Base-by-base conservation (phyloP, 2,329 filamentous ascomycete species). In the Fusarium neocosmosporiellum region DNA sequence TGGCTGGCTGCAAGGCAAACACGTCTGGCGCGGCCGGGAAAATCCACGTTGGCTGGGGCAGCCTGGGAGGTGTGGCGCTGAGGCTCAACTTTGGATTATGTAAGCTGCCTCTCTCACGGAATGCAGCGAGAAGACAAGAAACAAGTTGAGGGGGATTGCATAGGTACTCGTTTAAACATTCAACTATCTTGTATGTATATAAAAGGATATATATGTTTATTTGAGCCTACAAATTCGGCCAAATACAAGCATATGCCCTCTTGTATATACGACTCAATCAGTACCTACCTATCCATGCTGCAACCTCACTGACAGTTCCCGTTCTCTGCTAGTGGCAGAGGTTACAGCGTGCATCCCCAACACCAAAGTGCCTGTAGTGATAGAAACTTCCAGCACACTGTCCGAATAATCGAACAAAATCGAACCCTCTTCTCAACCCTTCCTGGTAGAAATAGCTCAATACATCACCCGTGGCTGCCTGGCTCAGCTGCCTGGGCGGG, bases 21-120 rank as follows among this genome's bases (percentile, higher is more conserved):
- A 83, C 78, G 75, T 81, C 81, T 84, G 82, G 82, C 82, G 82
- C 77, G 80, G 80, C 80, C 79, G 55, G 53, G 73, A 69, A 75
- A 67, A 72, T 73, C 74, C 65, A 76, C 74, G 74, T 69, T 60
- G 67, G 48, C 63, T 65, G 41, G 64, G 57, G 71, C 20, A 71
- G 71, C 68, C 71, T 72, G 41, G 37, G 20, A 55, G 29, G 13
- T 69, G 71, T 73, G 71, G 71, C 71, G 59, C 33, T 58, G 58
- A 63, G 71, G 71, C 71, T 69, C 31, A 63, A 58, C 22, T 31
- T 34, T 63, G 24, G 36, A 20, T 27, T 41, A 31, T 14, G n/a
- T 29, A 34, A 39, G 18, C 16, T 37, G 36, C 7, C 5, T 18
- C 22, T 46, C 41, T 27, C 46, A 5, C 20, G 13, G 3, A 31